Conservation (phyloP, 257 asterid species). For the Solanum chiquidenum region DNA sequence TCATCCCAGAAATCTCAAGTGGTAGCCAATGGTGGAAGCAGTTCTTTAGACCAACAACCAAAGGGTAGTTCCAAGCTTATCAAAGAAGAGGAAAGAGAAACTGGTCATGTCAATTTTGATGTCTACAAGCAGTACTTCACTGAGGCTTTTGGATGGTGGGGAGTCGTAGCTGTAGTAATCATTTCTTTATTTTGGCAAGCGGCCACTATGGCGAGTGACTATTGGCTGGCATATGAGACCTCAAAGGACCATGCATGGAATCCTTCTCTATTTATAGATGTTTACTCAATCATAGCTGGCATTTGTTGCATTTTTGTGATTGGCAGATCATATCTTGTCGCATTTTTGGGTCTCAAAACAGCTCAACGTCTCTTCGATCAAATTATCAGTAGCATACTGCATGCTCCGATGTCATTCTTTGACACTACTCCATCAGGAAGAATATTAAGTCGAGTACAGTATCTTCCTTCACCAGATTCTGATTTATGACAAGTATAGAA, state of each 20-base stretch:
- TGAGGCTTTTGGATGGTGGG: conserved; percentile 66
- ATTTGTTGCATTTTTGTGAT: conserved; percentile 19
- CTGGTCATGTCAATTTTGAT: conserved; percentile 37
- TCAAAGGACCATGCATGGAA: conserved; percentile 19
- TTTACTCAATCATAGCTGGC: conserved; percentile 29
- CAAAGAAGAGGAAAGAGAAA: conserved; percentile 66
- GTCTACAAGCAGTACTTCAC: conserved; percentile 53
- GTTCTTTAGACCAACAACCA: conserved; percentile 10
- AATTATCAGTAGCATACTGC: conserved; percentile 41
- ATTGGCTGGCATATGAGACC: conserved; percentile 75
- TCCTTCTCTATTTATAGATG: conserved; percentile 31
- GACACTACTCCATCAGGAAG: conserved; percentile 92
- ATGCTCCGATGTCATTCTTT: conserved; percentile 81
- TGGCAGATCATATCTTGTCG: conserved; percentile 19
- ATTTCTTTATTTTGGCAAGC: conserved; percentile 35
- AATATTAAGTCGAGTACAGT: conserved; percentile 59
- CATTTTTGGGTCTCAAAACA: conserved; percentile 42
- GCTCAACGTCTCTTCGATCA: conserved; percentile 41
- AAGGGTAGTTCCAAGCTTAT: conserved; percentile 40
- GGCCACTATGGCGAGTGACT: conserved; percentile 38
- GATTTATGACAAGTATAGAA: not conserved
- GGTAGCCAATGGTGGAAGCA: conserved; percentile 11
- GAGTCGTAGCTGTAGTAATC: conserved; percentile 27
- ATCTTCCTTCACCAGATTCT: not conserved
- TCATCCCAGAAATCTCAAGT: conserved; percentile 12